Percentiles rank a stretch among this genome's conserved stretches.
Conservation (phyloP, 805 yeast genomes). For the Wickerhamiella lipophila region DNA sequence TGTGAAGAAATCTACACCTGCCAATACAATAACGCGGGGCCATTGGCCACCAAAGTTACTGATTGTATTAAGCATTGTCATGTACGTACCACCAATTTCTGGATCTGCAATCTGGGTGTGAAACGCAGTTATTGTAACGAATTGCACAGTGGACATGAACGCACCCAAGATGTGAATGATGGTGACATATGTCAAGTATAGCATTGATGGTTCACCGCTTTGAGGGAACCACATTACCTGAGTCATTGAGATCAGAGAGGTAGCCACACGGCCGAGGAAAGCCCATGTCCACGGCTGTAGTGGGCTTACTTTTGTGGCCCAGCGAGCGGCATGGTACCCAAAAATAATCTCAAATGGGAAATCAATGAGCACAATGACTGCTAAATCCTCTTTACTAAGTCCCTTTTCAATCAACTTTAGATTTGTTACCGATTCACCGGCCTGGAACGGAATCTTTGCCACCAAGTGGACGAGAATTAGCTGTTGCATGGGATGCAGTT, state of each 20-base stretch:
- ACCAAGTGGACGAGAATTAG: constrained; percentile 63
- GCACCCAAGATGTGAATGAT: constrained; percentile 74
- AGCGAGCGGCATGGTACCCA: constrained; percentile 90
- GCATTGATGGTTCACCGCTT: constrained; percentile 33
- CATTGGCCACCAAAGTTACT: constrained; percentile 94
- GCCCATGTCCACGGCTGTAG: constrained; percentile 85
- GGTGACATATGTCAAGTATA: constrained; percentile 60
- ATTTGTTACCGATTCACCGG: constrained; percentile 91
- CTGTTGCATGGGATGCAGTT: constrained; percentile 51
- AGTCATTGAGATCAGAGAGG: constrained; percentile 65
- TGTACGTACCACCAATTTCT: constrained; percentile 89
- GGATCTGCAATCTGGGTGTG: constrained; percentile 96
- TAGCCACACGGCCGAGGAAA: constrained; percentile 62
- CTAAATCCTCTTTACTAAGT: constrained; percentile 81
- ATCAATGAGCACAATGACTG: constrained; percentile 82
- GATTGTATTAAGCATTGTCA: constrained; percentile 88
- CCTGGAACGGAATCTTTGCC: constrained; percentile 87
- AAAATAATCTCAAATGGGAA: constrained; percentile 92
- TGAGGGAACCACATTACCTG: constrained; percentile 63
- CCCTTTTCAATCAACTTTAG: constrained; percentile 84
- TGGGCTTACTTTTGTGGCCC: constrained; percentile 65
- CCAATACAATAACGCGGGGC: constrained; percentile 78
- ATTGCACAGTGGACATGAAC: constrained; percentile 89
- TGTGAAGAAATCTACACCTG: constrained; percentile 70
- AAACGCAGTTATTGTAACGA: constrained; percentile 87